Evolutionary conservation across 2,329 filamentous ascomycete species (phyloP).

Genomic region (Xylaria sp.): DNA sequence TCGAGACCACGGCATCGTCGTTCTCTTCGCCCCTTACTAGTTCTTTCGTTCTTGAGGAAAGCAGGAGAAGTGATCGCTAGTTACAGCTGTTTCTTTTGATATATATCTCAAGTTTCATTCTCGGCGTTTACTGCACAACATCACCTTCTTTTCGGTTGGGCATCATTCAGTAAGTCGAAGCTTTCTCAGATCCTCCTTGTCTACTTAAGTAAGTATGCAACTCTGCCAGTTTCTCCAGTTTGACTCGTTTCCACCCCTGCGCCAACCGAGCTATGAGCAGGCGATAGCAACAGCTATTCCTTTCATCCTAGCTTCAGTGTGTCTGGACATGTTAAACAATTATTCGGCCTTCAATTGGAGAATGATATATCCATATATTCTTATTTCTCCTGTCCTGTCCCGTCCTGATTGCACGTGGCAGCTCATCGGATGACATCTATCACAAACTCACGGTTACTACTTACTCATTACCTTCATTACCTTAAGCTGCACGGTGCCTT

Average conservation of each 20-base stretch:
- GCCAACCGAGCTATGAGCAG: slow-evolving; percentile 3
- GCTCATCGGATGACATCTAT: slow-evolving; percentile 1
- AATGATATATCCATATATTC: neutral
- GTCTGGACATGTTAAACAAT: neutral
- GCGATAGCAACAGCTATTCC: slow-evolving; percentile 4
- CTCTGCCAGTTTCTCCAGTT: slow-evolving; percentile 1
- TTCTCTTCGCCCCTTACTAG: slow-evolving; percentile 24
- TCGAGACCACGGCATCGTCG: slow-evolving; percentile 42
- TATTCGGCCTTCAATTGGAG: neutral
- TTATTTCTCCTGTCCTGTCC: neutral
- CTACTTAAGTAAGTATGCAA: too few species aligned
- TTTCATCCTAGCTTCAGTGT: neutral
- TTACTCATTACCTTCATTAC: neutral
- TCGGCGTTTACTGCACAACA: slow-evolving; percentile 9
- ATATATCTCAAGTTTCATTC: slow-evolving; percentile 16
- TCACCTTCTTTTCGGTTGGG: slow-evolving; percentile 4
- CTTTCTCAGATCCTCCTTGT: neutral
- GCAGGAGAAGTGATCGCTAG: neutral
- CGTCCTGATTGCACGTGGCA: slow-evolving; percentile 3
- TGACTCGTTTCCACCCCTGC: neutral
- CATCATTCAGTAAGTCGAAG: slow-evolving; percentile 32
- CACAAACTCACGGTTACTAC: neutral
- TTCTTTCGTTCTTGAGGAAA: slow-evolving; percentile 7
- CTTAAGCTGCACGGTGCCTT: slow-evolving; percentile 11
- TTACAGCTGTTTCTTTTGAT: slow-evolving; percentile 23